These are phyloP conservation scores for Sicyos edulis DNA, from an alignment of 306 rosid species.

Conservation along the genomic window DNA sequence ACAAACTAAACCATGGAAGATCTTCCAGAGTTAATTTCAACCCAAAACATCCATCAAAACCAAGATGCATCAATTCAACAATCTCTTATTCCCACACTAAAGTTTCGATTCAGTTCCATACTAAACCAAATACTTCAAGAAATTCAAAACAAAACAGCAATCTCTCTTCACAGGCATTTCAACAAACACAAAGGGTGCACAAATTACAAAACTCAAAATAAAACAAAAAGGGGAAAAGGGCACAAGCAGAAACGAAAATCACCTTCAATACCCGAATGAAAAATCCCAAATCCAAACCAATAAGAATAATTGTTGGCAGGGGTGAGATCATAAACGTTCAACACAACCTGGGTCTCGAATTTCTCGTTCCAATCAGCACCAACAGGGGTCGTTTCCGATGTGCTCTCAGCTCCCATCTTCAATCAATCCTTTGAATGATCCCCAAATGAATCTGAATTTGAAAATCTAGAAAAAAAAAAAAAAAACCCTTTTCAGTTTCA, in stretches of 20 bases:
- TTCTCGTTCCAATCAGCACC: slow-evolving; percentile 26
- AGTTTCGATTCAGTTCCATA: not conserved
- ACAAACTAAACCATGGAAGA: slow-evolving; percentile 1
- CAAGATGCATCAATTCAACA: not conserved
- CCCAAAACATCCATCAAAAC: not conserved
- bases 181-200: not conserved
- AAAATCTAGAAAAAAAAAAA: slow-evolving; percentile 19
- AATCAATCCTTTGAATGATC: not conserved
- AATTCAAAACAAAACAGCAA: not conserved
- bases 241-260: not conserved
- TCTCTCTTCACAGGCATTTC: not conserved
- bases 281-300: slow-evolving; percentile 90
- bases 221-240: not conserved
- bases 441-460: not conserved
- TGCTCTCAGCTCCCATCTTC: slow-evolving; percentile 53
- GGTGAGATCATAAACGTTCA: slow-evolving; percentile 94
- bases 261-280: slow-evolving; percentile 98
- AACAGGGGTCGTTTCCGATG: slow-evolving; percentile 34
- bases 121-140: not conserved
- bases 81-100: not conserved
- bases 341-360: slow-evolving; percentile 34
- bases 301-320: slow-evolving; percentile 62
- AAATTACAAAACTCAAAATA: not conserved
- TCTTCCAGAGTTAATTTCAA: not conserved
- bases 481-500: not conserved